Base-by-base conservation (phyloP, 306 rosid genomes). In the Betula pendula region DNA sequence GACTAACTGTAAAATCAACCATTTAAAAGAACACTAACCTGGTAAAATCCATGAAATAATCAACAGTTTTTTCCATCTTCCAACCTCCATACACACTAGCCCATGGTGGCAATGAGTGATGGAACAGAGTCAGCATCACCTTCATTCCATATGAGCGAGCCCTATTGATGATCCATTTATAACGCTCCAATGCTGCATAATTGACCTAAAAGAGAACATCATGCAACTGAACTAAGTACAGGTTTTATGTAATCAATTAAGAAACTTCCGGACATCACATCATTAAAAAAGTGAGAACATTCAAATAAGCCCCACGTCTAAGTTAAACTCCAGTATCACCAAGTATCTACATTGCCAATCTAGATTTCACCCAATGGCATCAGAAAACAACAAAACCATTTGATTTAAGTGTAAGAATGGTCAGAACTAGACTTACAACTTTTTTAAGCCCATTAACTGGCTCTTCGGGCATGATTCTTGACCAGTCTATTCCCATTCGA, bases 41-140 rank as follows among this genome's bases (percentile, higher is more conserved):
- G 67, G 97, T 89, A 83, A 95, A 95, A 24, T 89, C 92, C 88
- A 95, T 75, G 88, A 92, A 95, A 86, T 95, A 92, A 82, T 83
- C 97, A 79, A 89, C 97, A 2, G 99, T 95, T 84, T 89, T 95
- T 79, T 95, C 97, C 85, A 90, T 78, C 86, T 95, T 92, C 99
- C 97, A 95, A 78, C 97, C 99, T 81, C 99, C 99, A 87, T 95
- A 95, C 55, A 90, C 92, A 76, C 96, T 91, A 35, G 99, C 96
- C 99, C 89, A 87, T 15, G 98, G 91, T 50, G 98, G 98, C 73
- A 95, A 86, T 43, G 98, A 95, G 78, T 95, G 98, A 88, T 95
- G 98, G 74, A 95, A 95, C 75, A 95, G 91, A 72, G 98, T 95
- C 75, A 95, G 88, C 98, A 92, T 89, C 81, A 95, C 98, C 84